Percentiles rank a stretch among this genome's conserved stretches.
These are phyloP conservation scores for Nemania sp. DNA, from an alignment of 2,329 filamentous ascomycete genomes.

Conservation along the genomic window DNA sequence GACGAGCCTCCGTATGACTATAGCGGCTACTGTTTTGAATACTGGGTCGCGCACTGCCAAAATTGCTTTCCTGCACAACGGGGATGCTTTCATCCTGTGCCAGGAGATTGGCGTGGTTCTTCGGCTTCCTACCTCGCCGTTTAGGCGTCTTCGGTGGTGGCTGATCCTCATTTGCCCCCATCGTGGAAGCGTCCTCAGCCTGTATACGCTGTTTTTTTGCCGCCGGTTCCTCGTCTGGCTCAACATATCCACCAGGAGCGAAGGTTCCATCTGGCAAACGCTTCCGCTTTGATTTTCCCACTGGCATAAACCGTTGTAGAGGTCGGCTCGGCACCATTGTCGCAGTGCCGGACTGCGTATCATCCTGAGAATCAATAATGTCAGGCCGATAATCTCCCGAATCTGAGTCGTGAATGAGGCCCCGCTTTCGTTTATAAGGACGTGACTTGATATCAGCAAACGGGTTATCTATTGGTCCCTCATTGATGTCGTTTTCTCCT, in stretches of 20 bases:
- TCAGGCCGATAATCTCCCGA: constrained; percentile 48
- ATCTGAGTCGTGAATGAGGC: constrained; percentile 42
- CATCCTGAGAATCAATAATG: constrained; percentile 44
- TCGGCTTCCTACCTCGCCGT: constrained; percentile 46
- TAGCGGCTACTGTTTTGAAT: constrained; percentile 40
- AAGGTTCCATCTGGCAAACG: constrained; percentile 38
- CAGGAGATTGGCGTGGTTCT: constrained; percentile 28
- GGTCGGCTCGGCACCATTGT: constrained; percentile 14
- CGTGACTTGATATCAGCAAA: constrained; percentile 40
- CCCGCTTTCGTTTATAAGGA: constrained; percentile 47
- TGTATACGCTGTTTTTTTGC: constrained; percentile 42
- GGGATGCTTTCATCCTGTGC: constrained; percentile 12
- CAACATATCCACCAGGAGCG: too few species aligned
- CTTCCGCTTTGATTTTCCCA: constrained; percentile 32
- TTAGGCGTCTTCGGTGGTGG: constrained; percentile 41
- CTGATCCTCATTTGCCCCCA: constrained; percentile 38
- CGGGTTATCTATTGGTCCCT: constrained; percentile 43
- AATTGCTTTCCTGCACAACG: constrained; percentile 28
- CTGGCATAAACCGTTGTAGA: constrained; percentile 11
- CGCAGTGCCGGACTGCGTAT: constrained; percentile 41
- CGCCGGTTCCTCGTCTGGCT: constrained; percentile 40
- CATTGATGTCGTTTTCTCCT: constrained; percentile 44
- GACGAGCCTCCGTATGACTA: constrained; percentile 46
- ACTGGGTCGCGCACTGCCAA: constrained; percentile 31
- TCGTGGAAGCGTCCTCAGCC: constrained; percentile 36